These are phyloP conservation scores for Cylindrotheca closterium DNA, from an alignment of 108 stramenopile genomes.

Conservation along the genomic window DNA sequence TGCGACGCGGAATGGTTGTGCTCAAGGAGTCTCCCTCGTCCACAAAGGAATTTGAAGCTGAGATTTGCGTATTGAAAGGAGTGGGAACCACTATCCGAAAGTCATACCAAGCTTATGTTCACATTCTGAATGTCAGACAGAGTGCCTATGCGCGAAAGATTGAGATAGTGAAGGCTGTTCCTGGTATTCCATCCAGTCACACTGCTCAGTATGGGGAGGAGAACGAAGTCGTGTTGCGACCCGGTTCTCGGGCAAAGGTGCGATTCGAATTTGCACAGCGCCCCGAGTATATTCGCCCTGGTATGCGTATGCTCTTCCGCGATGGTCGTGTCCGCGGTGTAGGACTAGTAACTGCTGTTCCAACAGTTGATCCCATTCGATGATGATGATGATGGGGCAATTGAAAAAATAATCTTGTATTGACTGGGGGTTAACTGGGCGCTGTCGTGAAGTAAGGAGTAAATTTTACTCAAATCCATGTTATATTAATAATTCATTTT, in stretches of 20 bases:
- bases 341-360: conserved; percentile 60
- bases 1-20: conserved; percentile 86
- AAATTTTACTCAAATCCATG: not conserved
- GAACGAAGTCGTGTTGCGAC: conserved; percentile 63
- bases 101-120: conserved; percentile 84
- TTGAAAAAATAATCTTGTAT: not conserved
- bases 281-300: conserved; percentile 83
- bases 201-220: conserved; percentile 52
- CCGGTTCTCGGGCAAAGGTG: conserved; percentile 81
- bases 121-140: conserved; percentile 86
- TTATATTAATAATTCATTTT: not conserved
- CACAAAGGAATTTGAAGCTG: conserved; percentile 84
- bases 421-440: no score
- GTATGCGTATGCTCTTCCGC: conserved; percentile 88
- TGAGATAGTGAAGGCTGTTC: conserved; percentile 69
- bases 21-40: conserved; percentile 64
- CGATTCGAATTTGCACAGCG: conserved; percentile 81
- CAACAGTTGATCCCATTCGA: conserved; percentile 21
- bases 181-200: conserved; percentile 59
- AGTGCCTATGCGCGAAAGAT: conserved; percentile 77
- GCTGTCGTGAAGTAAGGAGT: not conserved
- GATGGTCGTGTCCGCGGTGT: conserved; percentile 88
- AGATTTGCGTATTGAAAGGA: conserved; percentile 88
- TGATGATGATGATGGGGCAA: no score
- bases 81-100: conserved; percentile 81